phyloP scores from a whole-genome alignment of 2,329 filamentous ascomycete species.

The Corniculantispora saksenae region DNA sequence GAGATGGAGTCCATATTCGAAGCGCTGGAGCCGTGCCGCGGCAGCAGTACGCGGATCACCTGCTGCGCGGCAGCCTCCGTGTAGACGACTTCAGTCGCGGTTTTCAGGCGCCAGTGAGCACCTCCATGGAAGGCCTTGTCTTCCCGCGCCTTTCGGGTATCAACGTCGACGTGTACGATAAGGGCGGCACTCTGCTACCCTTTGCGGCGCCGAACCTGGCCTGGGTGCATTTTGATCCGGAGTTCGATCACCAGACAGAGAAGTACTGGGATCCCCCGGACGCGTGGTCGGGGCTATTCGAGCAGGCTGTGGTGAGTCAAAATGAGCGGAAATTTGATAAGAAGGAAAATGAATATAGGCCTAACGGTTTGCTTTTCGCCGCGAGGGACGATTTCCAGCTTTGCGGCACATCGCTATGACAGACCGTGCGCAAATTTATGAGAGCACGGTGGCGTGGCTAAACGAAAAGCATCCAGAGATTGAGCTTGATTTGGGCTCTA shows the following conservation, averaged over 20 bases:
- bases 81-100: too few species aligned
- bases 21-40: neutral
- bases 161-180: neutral
- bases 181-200: neutral
- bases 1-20: too few species aligned
- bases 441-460: neutral
- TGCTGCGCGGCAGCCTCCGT: too few species aligned
- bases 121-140: neutral
- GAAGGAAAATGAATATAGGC: too few species aligned
- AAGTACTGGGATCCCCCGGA: neutral
- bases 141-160: neutral
- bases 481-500: too few species aligned
- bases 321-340: neutral
- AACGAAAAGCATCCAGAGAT: neutral
- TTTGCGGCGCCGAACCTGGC: neutral
- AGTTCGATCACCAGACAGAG: neutral
- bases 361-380: too few species aligned
- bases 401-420: neutral
- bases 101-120: too few species aligned
- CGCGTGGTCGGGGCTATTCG: neutral
- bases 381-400: neutral
- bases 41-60: too few species aligned
- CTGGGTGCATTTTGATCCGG: neutral
- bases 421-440: neutral
- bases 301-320: neutral